These are phyloP conservation scores for Phylloporus scabripes DNA, from an alignment of 768 basidiomycete species.

Conservation along the genomic window DNA sequence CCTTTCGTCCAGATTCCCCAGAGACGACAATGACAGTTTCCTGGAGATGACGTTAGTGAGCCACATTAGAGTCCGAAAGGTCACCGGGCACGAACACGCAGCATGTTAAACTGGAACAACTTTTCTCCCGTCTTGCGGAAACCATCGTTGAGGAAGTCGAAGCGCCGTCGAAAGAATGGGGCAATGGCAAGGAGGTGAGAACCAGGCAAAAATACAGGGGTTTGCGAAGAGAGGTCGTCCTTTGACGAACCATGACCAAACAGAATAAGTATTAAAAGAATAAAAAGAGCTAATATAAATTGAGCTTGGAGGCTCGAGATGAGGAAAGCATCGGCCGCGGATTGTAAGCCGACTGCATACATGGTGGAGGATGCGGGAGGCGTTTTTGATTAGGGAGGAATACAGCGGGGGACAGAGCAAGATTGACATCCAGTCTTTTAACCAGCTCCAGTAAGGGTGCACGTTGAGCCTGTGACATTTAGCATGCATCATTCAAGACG, in stretches of 20 bases:
- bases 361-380: conserved; percentile 22
- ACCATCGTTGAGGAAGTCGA: conserved; percentile 69
- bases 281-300: conserved; percentile 30
- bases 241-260: conserved; percentile 35
- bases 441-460: conserved; percentile 9
- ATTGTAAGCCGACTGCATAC: conserved; percentile 40
- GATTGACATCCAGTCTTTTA: conserved; percentile 26
- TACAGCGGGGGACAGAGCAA: conserved; percentile 19
- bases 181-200: conserved; percentile 51
- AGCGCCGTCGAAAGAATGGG: conserved; percentile 64
- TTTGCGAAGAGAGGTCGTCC: conserved; percentile 37
- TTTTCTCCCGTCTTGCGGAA: conserved; percentile 62
- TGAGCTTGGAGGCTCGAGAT: conserved; percentile 31
- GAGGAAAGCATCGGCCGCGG: conserved; percentile 34
- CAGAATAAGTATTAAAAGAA: conserved; percentile 38
- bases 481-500: conserved; percentile 20
- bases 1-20: conserved; percentile 61
- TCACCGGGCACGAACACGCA: conserved; percentile 44
- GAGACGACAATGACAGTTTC: conserved; percentile 72
- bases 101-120: conserved; percentile 64
- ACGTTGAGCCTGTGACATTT: conserved; percentile 27
- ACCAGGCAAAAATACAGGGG: conserved; percentile 55
- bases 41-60: conserved; percentile 34
- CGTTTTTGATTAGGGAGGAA: conserved; percentile 21
- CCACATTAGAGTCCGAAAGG: conserved; percentile 11